Conservation (phyloP, 108 stramenopile species). For the Skeletonema marinoi region DNA sequence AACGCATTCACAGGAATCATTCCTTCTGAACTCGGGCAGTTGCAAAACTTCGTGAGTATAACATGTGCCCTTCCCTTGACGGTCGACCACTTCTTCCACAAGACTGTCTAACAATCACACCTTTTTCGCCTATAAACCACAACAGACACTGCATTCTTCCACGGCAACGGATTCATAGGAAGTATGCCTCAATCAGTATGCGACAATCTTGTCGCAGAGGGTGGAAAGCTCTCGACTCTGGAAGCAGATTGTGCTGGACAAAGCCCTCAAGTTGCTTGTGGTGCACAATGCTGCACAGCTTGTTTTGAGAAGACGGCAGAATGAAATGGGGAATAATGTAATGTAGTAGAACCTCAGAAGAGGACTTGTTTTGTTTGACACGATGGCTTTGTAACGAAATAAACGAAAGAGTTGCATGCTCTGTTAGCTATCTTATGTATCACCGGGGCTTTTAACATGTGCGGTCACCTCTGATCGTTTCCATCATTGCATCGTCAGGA, state of each 20-base stretch:
- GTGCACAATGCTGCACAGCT: slow-evolving; percentile 36
- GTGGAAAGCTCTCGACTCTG: slow-evolving; percentile 19
- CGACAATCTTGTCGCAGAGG: not conserved
- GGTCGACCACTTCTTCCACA: not conserved
- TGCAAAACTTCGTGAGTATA: slow-evolving; percentile 17
- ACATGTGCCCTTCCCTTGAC: not conserved
- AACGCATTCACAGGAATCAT: slow-evolving; percentile 56
- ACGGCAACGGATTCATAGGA: not conserved
- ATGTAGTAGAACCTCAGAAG: too few relatives aligned
- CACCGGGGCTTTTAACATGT: too few relatives aligned
- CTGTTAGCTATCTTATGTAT: too few relatives aligned
- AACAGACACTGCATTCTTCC: slow-evolving; percentile 18
- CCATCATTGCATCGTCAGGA: too few relatives aligned
- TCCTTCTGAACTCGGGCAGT: slow-evolving; percentile 46
- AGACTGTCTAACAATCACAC: too few relatives aligned
- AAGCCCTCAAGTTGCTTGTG: slow-evolving; percentile 37
- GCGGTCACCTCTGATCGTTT: too few relatives aligned
- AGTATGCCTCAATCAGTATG: slow-evolving; percentile 16
- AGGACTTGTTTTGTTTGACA: not conserved
- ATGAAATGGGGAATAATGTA: not conserved
- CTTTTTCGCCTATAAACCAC: not conserved
- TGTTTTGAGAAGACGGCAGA: slow-evolving; percentile 15
- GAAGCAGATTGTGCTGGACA: slow-evolving; percentile 36
- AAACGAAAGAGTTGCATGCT: too few relatives aligned
- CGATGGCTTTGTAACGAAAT: too few relatives aligned